Evolutionary conservation across 208 protist genomes (phyloP).

Genomic region (Leishmania tarentolae): DNA sequence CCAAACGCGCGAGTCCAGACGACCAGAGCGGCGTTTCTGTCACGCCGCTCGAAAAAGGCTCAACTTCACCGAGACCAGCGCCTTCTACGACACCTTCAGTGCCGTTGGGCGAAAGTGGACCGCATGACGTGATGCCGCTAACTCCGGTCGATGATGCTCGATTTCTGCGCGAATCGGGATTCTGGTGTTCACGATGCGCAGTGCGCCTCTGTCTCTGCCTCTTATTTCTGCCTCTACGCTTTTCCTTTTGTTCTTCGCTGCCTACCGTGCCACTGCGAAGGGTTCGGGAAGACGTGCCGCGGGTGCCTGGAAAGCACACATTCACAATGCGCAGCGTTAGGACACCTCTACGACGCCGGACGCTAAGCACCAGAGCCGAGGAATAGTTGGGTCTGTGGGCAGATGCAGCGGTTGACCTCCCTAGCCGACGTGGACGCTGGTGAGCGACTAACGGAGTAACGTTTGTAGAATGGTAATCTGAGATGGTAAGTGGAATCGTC

Average conservation of each 20-base stretch:
- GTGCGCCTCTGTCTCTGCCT: not conserved
- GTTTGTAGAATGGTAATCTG: not conserved
- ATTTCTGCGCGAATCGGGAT: not conserved
- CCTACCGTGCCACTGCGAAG: not conserved
- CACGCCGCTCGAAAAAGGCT: not conserved
- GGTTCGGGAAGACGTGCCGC: not conserved
- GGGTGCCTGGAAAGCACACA: not conserved
- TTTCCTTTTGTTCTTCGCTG: not conserved
- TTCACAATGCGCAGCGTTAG: constrained; percentile 9
- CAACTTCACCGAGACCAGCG: not conserved
- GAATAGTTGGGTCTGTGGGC: not conserved
- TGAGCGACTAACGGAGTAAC: not conserved
- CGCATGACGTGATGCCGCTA: not conserved
- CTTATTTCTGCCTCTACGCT: not conserved
- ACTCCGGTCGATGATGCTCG: not conserved
- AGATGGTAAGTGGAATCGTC: not conserved
- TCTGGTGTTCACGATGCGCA: not conserved
- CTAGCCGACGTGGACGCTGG: not conserved
- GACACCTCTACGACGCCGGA: constrained; percentile 4
- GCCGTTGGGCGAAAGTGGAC: not conserved
- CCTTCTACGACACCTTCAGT: not conserved
- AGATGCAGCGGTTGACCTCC: not conserved
- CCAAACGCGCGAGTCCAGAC: not conserved
- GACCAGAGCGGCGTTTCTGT: not conserved
- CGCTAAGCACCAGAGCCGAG: constrained; percentile 3